Conservation (phyloP, 176 grass and related monocot genomes). For the Carex scoparia region DNA sequence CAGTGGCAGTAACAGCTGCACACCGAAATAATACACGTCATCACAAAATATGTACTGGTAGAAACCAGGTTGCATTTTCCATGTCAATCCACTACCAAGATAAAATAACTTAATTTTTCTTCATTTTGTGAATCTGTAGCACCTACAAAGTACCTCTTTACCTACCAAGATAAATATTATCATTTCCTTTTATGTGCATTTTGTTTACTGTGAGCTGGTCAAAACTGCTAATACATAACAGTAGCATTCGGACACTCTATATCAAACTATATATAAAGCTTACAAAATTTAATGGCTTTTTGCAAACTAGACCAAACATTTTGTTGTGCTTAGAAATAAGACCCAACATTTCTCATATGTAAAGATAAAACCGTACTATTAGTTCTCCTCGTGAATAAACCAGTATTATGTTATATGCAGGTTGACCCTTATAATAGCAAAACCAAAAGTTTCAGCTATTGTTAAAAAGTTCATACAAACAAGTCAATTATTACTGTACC, state of each 20-base stretch:
- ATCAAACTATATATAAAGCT: background rate
- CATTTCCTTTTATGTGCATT: too few relatives aligned
- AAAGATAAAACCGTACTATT: background rate
- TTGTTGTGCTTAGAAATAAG: background rate
- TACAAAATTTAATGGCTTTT: background rate
- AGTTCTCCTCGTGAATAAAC: background rate
- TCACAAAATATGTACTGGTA: background rate
- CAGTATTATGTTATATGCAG: background rate
- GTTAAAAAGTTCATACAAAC: background rate
- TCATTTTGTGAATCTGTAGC: background rate
- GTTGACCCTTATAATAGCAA: background rate
- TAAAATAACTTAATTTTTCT: background rate
- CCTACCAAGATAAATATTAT: background rate
- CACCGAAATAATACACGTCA: background rate
- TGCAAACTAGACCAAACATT: background rate
- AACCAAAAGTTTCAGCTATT: background rate
- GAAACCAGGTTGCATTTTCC: background rate
- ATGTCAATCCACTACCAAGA: background rate
- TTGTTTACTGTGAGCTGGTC: background rate
- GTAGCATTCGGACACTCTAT: background rate
- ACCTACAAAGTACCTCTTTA: background rate
- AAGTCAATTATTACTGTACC: background rate
- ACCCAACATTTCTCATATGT: background rate
- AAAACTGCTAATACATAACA: background rate
- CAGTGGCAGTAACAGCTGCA: constrained; percentile 67